Conservation (phyloP, 2,329 filamentous ascomycete genomes). For the Tolypocladium tundrense region DNA sequence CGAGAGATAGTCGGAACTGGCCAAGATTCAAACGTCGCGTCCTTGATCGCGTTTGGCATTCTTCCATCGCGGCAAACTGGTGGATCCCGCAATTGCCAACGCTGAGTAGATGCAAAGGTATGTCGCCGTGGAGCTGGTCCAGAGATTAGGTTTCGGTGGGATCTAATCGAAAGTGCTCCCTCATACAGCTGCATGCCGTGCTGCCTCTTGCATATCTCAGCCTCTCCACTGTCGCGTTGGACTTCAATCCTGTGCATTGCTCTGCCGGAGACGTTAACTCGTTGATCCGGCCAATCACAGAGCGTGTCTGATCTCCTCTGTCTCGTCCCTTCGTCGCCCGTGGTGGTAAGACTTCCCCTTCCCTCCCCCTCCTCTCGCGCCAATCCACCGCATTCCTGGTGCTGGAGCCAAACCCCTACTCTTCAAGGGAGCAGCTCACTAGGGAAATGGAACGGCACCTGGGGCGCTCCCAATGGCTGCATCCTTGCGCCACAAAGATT, state of each 20-base stretch:
- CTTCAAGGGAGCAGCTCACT: constrained; percentile 16
- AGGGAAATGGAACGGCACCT: constrained; percentile 5
- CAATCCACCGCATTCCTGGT: constrained; percentile 15
- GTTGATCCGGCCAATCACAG: constrained; percentile 46
- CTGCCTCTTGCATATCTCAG: constrained; percentile 21
- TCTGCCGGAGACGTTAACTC: constrained; percentile 55
- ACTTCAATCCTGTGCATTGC: constrained; percentile 30
- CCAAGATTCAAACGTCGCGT: neutral
- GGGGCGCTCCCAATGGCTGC: constrained; percentile 2
- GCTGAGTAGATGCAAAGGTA: constrained; percentile 12
- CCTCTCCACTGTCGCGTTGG: constrained; percentile 32
- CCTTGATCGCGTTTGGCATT: neutral
- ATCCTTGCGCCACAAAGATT: constrained; percentile 14
- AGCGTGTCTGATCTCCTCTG: constrained; percentile 36
- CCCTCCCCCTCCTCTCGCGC: constrained; percentile 6
- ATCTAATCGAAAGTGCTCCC: constrained; percentile 7
- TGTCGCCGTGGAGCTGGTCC: constrained; percentile 7
- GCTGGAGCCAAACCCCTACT: constrained; percentile 14
- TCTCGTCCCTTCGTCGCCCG: constrained; percentile 29
- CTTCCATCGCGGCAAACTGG: neutral
- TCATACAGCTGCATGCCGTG: constrained; percentile 27
- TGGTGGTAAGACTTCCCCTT: constrained; percentile 39
- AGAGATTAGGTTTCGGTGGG: constrained; percentile 6
- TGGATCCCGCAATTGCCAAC: neutral
- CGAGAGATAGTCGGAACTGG: neutral